Evolutionary conservation across 169 alveolate genomes (phyloP), one percentile per base, ranked within the genome.

Genomic region (Plasmodium gallinaceum): DNA sequence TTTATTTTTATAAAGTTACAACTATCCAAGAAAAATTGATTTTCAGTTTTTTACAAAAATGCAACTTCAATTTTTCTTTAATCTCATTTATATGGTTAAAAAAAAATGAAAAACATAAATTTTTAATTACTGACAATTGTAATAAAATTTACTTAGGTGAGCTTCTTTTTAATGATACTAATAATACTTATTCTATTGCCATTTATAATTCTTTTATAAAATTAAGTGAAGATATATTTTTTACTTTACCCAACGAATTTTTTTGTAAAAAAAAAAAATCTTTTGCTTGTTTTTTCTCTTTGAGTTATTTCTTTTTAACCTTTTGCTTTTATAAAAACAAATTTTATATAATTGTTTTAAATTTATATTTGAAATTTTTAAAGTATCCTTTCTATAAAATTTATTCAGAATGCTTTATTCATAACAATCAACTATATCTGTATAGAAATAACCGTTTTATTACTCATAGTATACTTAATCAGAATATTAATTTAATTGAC

Each of bases 151-250:
- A 54, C 14, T 12, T 54, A 7, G 64, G 64, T 4, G 64, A 54
- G 14, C 22, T 54, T 18, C 8, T 54, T 18, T 7, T 12, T 18
- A 54, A 54, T 14, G 14, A 54, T 54, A 54, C n/a, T 54, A 54
- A 54, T 54, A 54, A 54, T n/a, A 54, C 7, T 54, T 54, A 16
- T 54, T 18, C 22, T 54, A 54, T 54, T 18, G 39, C 39, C 39
- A 54, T 54, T 54, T 54, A 54, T 54, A 54, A 54, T 54, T 54
- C 22, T 54, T 14, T 12, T 54, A 54, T 54, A 54, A 54, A 54
- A 54, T 54, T 54, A 54, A 54, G 12, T 18, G 32, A 22, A n/a
- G 64, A 54, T 24, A 12, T 48, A 48, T 54, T 54, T 54, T 54
- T 18, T 54, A 54, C 64, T 54, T 18, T 54, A 18, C 64, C 64